Conservation (phyloP, 768 basidiomycete species). For the Boletellus ananiceps region DNA sequence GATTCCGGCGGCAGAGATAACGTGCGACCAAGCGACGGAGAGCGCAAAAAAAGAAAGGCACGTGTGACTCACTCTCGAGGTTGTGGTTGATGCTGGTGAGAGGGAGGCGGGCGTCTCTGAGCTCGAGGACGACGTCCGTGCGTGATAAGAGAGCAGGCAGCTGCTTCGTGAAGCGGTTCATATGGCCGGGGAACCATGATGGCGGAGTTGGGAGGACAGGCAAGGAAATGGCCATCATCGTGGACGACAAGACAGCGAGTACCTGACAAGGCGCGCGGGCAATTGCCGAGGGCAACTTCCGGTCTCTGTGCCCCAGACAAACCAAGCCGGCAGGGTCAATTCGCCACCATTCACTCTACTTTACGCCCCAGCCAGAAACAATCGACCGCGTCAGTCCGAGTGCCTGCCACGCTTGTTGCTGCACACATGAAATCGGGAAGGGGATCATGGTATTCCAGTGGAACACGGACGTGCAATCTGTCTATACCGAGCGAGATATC, state of each 20-base stretch:
- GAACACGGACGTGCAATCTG: conserved; percentile 16
- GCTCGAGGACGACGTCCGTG: conserved; percentile 90
- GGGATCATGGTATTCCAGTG: conserved; percentile 11
- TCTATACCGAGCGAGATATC: conserved; percentile 29
- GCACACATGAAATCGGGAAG: background rate
- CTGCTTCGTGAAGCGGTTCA: conserved; percentile 80
- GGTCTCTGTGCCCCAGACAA: background rate
- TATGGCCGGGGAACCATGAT: conserved; percentile 97
- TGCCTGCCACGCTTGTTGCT: background rate
- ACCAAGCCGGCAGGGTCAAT: too few relatives aligned
- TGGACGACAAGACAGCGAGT: conserved; percentile 8
- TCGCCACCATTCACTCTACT: too few relatives aligned
- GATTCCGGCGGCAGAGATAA: conserved; percentile 3
- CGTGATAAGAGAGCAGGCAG: conserved; percentile 73
- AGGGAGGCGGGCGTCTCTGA: conserved; percentile 88
- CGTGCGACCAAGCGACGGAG: background rate
- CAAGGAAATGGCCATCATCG: conserved; percentile 35
- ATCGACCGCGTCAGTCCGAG: too few relatives aligned
- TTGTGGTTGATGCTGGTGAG: conserved; percentile 90
- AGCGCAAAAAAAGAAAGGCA: too few relatives aligned
- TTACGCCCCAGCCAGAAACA: background rate
- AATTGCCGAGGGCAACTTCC: conserved; percentile 4
- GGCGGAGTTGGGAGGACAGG: conserved; percentile 63
- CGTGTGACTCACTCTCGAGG: conserved; percentile 63
- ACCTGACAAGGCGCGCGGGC: background rate